These are phyloP conservation scores for Mycena rebaudengoi DNA, from an alignment of 768 basidiomycete genomes.

Conservation along the genomic window DNA sequence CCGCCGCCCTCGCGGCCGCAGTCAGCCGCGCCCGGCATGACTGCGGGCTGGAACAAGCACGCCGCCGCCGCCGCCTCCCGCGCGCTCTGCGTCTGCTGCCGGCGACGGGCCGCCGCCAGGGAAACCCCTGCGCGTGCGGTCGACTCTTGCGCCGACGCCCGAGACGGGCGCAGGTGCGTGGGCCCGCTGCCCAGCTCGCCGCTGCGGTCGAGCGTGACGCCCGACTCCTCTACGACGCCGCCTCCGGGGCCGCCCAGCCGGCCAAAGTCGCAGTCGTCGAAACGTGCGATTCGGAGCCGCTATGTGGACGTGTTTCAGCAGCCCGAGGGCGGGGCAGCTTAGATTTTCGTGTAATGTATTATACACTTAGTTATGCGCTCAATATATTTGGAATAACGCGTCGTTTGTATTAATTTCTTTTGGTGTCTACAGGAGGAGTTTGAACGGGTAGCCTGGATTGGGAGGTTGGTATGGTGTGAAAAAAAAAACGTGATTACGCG, in stretches of 20 bases:
- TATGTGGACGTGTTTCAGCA: slow-evolving; percentile 93
- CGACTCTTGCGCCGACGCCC: slow-evolving; percentile 65
- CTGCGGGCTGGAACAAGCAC: slow-evolving; percentile 32
- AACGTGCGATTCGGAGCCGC: slow-evolving; percentile 80
- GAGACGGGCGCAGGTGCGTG: no score
- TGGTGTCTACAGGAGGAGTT: slow-evolving; percentile 64
- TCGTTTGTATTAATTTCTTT: slow-evolving; percentile 12
- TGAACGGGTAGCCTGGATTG: slow-evolving; percentile 85
- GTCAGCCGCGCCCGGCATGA: slow-evolving; percentile 81
- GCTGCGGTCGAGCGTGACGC: slow-evolving; percentile 47
- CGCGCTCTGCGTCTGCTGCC: slow-evolving; percentile 70
- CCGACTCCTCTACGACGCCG: slow-evolving; percentile 45
- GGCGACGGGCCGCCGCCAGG: slow-evolving; percentile 63
- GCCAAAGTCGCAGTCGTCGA: slow-evolving; percentile 69
- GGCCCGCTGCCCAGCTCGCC: slow-evolving; percentile 52
- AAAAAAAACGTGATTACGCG: slow-evolving; percentile 24
- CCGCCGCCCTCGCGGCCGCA: slow-evolving; percentile 88
- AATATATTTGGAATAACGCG: no score
- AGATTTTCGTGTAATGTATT: no score
- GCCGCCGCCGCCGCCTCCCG: slow-evolving; percentile 36
- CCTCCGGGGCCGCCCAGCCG: slow-evolving; percentile 60
- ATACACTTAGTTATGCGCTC: no score
- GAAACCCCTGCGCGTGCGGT: slow-evolving; percentile 67
- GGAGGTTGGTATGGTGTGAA: slow-evolving; percentile 7
- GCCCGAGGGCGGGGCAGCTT: slow-evolving; percentile 39